Evolutionary conservation across 2,329 filamentous ascomycete genomes (phyloP).

Genomic region (Sporothrix euskadiensis): DNA sequence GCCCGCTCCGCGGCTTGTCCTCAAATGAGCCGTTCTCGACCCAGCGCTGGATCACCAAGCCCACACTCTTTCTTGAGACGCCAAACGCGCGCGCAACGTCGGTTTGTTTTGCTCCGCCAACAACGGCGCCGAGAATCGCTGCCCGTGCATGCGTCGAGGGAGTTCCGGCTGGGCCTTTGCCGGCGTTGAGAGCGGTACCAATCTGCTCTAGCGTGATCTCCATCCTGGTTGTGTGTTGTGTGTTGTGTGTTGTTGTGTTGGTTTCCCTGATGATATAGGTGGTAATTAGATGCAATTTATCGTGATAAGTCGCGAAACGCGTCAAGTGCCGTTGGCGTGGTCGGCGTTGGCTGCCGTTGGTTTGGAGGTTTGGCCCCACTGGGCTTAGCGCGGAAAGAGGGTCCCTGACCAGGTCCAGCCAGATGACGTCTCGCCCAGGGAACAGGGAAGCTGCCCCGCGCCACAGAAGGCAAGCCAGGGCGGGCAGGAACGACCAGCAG

Average conservation of each 20-base stretch:
- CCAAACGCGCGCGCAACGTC: background rate
- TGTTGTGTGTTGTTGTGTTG: no score
- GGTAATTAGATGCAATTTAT: no score
- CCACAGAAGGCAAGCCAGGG: conserved; percentile 10
- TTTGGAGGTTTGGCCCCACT: background rate
- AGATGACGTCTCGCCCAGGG: conserved; percentile 10
- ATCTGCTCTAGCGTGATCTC: conserved; percentile 91
- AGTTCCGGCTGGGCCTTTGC: conserved; percentile 52
- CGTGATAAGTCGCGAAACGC: background rate
- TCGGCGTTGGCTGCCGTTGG: background rate
- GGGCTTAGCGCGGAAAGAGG: background rate
- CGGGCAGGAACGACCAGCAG: background rate
- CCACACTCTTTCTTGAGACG: background rate
- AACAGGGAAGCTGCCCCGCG: conserved; percentile 10
- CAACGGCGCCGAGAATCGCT: background rate
- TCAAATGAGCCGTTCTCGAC: background rate
- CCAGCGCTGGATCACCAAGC: background rate
- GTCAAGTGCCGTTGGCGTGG: conserved; percentile 52
- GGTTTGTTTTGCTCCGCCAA: background rate
- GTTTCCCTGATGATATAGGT: conserved; percentile 46
- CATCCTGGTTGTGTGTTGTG: conserved; percentile 68
- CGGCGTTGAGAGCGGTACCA: conserved; percentile 77
- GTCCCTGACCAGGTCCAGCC: background rate
- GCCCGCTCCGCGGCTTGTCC: background rate
- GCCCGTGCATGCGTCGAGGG: background rate